Percentiles rank a stretch among this genome's conserved stretches.
phyloP scores from a whole-genome alignment of 116 monocot species.

The Dioscorea cayenensis region DNA sequence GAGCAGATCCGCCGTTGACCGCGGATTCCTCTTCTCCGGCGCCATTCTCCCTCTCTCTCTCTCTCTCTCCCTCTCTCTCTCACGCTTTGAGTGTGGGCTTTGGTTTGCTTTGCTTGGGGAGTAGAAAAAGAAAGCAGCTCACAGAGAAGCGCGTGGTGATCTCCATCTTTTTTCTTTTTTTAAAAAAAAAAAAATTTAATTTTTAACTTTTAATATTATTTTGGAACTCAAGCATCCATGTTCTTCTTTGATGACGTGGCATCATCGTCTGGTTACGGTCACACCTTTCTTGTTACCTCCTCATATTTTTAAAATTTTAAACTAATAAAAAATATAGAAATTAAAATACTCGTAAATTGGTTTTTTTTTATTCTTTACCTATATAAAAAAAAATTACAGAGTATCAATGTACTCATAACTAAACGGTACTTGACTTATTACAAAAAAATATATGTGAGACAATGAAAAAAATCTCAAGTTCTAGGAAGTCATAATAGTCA shows the following conservation, averaged over 20 bases:
- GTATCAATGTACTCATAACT: no score
- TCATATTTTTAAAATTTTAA: neutral
- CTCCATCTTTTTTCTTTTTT: neutral
- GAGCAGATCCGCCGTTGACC: constrained; percentile 74
- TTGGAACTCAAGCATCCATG: neutral
- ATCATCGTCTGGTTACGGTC: neutral
- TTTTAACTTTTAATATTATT: neutral
- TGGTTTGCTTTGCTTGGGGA: neutral
- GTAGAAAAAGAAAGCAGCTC: neutral
- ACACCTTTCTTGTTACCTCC: no score
- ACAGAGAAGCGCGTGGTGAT: neutral
- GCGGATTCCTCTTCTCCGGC: constrained; percentile 56
- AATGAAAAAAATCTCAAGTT: no score
- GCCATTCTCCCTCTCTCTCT: neutral
- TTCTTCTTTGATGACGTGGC: neutral
- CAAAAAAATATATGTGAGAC: no score
- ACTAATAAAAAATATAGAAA: no score
- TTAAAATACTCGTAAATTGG: no score
- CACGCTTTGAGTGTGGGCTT: no score
- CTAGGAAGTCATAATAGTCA: no score
- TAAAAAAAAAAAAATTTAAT: no score
- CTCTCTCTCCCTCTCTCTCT: neutral
- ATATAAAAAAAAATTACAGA: no score
- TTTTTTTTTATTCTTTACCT: no score
- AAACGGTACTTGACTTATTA: no score